phyloP scores from a whole-genome alignment of 768 basidiomycete species.

The Imleria badia region DNA sequence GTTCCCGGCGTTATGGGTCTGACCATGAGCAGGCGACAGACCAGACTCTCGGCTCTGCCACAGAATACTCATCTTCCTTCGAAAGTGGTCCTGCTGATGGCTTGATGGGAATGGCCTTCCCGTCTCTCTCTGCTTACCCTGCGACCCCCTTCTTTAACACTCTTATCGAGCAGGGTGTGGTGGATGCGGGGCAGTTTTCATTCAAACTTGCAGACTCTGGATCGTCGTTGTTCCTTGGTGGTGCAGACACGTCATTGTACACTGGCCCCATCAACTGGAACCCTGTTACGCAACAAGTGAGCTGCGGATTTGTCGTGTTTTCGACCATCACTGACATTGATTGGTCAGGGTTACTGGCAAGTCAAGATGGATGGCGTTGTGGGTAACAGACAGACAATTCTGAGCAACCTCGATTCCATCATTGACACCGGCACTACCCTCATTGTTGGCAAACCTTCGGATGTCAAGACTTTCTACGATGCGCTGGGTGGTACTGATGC shows the following conservation, averaged over 20 bases:
- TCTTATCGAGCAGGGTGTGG: background rate
- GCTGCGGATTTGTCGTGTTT: background rate
- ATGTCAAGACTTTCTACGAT: background rate
- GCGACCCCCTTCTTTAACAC: conserved; percentile 30
- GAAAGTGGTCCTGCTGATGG: conserved; percentile 1
- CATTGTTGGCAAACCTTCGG: background rate
- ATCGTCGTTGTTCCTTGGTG: conserved; percentile 40
- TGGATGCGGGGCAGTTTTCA: conserved; percentile 23
- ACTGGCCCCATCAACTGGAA: conserved; percentile 36
- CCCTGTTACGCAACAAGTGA: conserved; percentile 25
- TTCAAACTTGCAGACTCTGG: conserved; percentile 20
- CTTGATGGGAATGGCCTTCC: conserved; percentile 33
- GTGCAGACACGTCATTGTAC: conserved; percentile 37
- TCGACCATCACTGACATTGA: background rate
- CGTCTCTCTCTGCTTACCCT: conserved; percentile 22
- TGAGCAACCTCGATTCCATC: background rate
- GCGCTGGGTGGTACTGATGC: conserved; percentile 7
- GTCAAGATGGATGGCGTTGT: conserved; percentile 8
- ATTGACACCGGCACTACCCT: conserved; percentile 21
- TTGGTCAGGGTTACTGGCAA: conserved; percentile 10
- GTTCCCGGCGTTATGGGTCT: background rate
- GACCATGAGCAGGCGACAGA: background rate
- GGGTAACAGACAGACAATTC: background rate
- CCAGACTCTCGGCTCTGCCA: conserved; percentile 11
- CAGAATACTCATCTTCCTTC: background rate